Conservation (phyloP, 73 alveolate species). For the Stentor roeselii region DNA sequence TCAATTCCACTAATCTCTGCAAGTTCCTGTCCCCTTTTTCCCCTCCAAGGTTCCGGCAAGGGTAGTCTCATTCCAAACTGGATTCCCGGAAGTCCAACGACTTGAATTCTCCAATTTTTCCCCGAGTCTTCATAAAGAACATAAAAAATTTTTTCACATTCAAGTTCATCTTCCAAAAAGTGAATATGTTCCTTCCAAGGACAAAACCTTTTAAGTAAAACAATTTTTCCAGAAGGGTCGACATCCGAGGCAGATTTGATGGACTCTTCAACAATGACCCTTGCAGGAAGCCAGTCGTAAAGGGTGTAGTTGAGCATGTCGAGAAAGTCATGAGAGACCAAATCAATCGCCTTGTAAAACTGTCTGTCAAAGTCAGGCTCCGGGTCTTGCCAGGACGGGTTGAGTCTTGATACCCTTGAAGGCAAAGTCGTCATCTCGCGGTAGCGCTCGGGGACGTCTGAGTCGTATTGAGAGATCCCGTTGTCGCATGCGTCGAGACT, state of each 20-base stretch:
- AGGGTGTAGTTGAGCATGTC: conserved; percentile 41
- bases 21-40: conserved; percentile 75
- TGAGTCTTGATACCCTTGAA: conserved; percentile 60
- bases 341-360: conserved; percentile 71
- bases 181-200: conserved; percentile 80
- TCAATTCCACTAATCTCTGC: conserved; percentile 45
- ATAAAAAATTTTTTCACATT: conserved; percentile 49
- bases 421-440: conserved; percentile 45
- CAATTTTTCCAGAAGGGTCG: conserved; percentile 54
- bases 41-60: conserved; percentile 73
- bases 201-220: conserved; percentile 53
- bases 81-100: conserved; percentile 44
- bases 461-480: conserved; percentile 57
- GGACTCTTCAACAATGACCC: conserved; percentile 62
- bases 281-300: conserved; percentile 68
- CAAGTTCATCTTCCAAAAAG: conserved; percentile 60
- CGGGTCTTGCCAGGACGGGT: conserved; percentile 78
- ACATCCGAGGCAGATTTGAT: conserved; percentile 47
- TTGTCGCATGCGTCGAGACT: conserved; percentile 83
- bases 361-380: conserved; percentile 24
- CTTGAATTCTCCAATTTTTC: conserved; percentile 59
- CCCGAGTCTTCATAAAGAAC: conserved; percentile 57
- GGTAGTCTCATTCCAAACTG: conserved; percentile 66
- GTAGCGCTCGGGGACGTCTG: conserved; percentile 50
- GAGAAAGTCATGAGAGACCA: conserved; percentile 70